A percentile compares a stretch with the other conserved stretches of the same genome.
phyloP scores from a whole-genome alignment of 352 stramenopile genomes.

The Globisporangium nagaii region DNA sequence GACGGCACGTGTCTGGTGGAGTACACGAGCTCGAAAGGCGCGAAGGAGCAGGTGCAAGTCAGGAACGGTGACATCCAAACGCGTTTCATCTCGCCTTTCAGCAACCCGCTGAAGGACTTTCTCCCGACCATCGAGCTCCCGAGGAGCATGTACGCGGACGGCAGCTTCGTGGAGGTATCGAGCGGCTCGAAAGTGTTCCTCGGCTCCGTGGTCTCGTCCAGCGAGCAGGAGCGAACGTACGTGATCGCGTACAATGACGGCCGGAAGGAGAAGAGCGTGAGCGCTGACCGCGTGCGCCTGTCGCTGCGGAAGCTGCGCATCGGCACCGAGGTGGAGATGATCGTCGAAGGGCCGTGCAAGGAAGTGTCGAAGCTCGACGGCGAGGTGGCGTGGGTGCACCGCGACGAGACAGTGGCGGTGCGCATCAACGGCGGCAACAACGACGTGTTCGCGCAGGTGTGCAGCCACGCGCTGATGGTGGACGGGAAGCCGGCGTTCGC shows the following conservation, averaged over 20 bases:
- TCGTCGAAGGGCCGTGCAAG: conserved; percentile 65
- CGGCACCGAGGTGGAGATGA: conserved; percentile 67
- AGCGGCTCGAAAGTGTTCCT: conserved; percentile 40
- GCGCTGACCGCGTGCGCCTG: conserved; percentile 41
- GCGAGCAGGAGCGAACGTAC: conserved; percentile 45
- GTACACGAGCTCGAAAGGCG: conserved; percentile 23
- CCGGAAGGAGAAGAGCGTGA: conserved; percentile 51
- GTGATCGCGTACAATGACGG: conserved; percentile 52
- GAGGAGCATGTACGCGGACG: conserved; percentile 23
- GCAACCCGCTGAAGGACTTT: conserved; percentile 19
- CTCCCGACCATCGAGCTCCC: conserved; percentile 22
- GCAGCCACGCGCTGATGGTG: conserved; percentile 56
- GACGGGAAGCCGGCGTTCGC: conserved; percentile 56
- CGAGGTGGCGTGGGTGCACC: conserved; percentile 69
- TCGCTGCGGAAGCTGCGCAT: conserved; percentile 50
- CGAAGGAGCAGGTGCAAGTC: conserved; percentile 33
- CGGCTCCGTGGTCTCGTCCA: conserved; percentile 31
- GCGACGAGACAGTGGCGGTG: conserved; percentile 58
- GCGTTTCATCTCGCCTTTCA: conserved; percentile 29
- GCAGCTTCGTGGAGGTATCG: conserved; percentile 46
- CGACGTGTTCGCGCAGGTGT: conserved; percentile 64
- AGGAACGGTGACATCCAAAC: conserved; percentile 48
- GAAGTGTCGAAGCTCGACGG: conserved; percentile 67
- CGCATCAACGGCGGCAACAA: conserved; percentile 59
- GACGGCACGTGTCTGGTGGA: conserved; percentile 43